Base-by-base conservation (phyloP, 805 yeast genomes). In the Hanseniaspora vineae region DNA sequence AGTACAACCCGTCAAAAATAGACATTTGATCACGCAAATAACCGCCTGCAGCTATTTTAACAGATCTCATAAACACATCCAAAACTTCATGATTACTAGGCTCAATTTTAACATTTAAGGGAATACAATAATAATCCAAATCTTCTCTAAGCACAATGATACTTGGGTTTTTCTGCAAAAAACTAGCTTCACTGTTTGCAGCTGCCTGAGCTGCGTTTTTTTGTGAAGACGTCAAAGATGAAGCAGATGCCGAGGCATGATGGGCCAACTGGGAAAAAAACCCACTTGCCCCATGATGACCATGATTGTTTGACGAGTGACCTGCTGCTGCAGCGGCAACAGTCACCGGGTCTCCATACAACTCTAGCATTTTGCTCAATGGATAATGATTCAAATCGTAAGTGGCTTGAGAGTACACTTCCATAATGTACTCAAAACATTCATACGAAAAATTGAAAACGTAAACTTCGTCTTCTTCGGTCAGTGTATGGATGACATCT, bases 91-190 rank as follows among this genome's bases (percentile, higher is more conserved):
- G 61, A 35, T 58, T 62, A 42, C 77, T 79, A 19, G 68, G 67
- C 44, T 69, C 62, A 37, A 79, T 65, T 1, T 83, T 81, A 1
- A 72, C 64, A 39, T 67, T 66, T 42, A 86, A 89, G 2, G 96
- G 94, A 15, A 92, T 80, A 52, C 94, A 85, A 64, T 89, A 92
- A 65, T 77, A 92, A 61, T 92, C 98, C 54, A 92, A 72, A 64
- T 92, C 98, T 62, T 92, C 98, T 52, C 97, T 72, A 47, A 92
- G 70, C 3, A 90, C 96, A 48, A 92, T 87, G 42, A 92, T 81
- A 0, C 96, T 82, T 0, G 97, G 98, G 54, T 86, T 84, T 51
- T 78, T 79, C 53, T 77, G 79, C 51, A 89, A 68, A 3, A 88
- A 29, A 20, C 45, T 48, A 12, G 45, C 44, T 35, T 48, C 50